Base-by-base conservation (phyloP, 2,329 filamentous ascomycete species). In the Fusarium longipes region DNA sequence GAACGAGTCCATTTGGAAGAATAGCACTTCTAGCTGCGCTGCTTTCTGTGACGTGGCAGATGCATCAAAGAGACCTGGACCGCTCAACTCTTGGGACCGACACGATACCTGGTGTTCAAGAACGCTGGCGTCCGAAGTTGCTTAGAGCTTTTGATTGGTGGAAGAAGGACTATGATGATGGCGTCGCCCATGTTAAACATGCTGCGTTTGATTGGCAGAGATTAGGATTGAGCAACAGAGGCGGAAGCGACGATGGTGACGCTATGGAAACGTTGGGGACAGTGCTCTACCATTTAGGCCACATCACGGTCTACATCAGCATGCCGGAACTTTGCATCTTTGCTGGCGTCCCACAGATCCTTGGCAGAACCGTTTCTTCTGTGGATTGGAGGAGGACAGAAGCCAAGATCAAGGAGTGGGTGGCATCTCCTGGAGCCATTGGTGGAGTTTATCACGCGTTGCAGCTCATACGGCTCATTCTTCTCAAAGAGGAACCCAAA, bases 311-410 rank as follows among this genome's bases (percentile, higher is more conserved):
- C 24, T 73, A 74, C 25, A 74, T 74, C 39, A 74, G 72, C 49
- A 74, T 74, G 72, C 71, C 72, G 7, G 72, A 74, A 47, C 71
- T 74, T 36, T 74, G 71, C 43, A 74, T 74, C 20, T 74, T 74
- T 55, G 71, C 70, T 4, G 71, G 72, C 6, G 71, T 74, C 6
- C 62, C 60, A 0, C 72, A 74, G n/a, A 74, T 74, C 8, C 68
- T 74, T 8, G 72, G 72, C 14, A 70, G 72, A 1, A 73, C 63
- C 3, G 71, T 74, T n/a, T 72, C 72, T 4, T 70, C 70, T 24
- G 53, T 74, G 5, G 72, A 74, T 20, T 73, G 72, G 72, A 72
- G 71, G 33, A 67, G 71, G 12, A 74, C 72, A 11, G 72, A 73
- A 25, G 71, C 62, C 22, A 74, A 74, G 61, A 74, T 74, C 35